These are phyloP conservation scores for Ophidiomyces ophidiicola DNA, from an alignment of 2,329 filamentous ascomycete species.

Conservation along the genomic window DNA sequence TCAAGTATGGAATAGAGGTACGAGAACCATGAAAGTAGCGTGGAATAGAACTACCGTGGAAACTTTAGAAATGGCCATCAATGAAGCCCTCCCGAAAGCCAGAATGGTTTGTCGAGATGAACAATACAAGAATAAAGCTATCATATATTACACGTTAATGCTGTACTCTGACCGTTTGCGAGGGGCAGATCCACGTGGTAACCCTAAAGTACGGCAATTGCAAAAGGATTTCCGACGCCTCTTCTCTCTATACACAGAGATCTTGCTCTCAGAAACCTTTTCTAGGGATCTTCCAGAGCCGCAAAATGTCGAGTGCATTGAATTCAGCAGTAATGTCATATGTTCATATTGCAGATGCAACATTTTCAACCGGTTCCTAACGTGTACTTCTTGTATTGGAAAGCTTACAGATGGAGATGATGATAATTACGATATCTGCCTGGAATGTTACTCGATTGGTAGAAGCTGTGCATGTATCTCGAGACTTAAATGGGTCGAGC, in stretches of 20 bases:
- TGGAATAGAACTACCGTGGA: conserved; percentile 95
- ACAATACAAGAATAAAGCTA: conserved; percentile 97
- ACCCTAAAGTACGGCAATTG: conserved; percentile 54
- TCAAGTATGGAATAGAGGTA: conserved; percentile 96
- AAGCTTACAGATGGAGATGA: conserved; percentile 56
- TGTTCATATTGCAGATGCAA: conserved; percentile 94
- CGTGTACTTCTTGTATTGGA: conserved; percentile 72
- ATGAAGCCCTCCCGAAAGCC: conserved; percentile 78
- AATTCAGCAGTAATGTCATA: conserved; percentile 82
- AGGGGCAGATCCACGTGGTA: conserved; percentile 44
- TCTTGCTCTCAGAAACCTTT: conserved; percentile 80
- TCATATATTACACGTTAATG: conserved; percentile 73
- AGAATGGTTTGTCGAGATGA: conserved; percentile 90
- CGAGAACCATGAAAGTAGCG: conserved; percentile 89
- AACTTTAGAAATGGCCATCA: conserved; percentile 72
- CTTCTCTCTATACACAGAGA: conserved; percentile 62
- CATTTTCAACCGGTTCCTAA: conserved; percentile 93
- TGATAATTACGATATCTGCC: conserved; percentile 87
- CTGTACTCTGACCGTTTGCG: conserved; percentile 57
- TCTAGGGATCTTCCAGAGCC: conserved; percentile 50
- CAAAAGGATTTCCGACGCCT: conserved; percentile 70
- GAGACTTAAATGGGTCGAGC: conserved; percentile 78
- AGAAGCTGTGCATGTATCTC: conserved; percentile 84
- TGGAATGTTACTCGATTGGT: conserved; percentile 98
- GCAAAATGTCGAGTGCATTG: conserved; percentile 59